Conservation (phyloP, 768 basidiomycete species). For the Leccinum variicolor region DNA sequence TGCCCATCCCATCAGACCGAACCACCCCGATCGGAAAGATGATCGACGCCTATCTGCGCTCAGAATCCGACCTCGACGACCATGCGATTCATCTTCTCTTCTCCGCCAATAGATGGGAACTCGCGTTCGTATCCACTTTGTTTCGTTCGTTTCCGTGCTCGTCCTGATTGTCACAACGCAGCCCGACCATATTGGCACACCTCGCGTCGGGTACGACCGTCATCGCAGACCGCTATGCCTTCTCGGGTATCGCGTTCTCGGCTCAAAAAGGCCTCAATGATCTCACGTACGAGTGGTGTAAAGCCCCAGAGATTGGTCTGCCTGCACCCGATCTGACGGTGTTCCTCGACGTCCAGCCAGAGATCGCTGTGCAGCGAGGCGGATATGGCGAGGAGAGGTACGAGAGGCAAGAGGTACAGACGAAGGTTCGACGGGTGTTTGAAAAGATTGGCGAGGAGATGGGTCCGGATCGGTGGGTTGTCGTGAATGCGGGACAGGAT, state of each 20-base stretch:
- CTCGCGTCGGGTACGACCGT: conserved; percentile 66
- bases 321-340: conserved; percentile 86
- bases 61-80: conserved; percentile 85
- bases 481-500: conserved; percentile 55
- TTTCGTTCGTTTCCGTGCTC: background rate
- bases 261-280: conserved; percentile 45
- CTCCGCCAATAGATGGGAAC: conserved; percentile 96
- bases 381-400: conserved; percentile 89
- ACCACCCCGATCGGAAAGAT: conserved; percentile 88
- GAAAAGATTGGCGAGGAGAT: conserved; percentile 54
- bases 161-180: conserved; percentile 18
- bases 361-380: conserved; percentile 61
- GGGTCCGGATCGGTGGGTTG: conserved; percentile 45
- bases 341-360: conserved; percentile 81
- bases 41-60: conserved; percentile 90
- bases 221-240: conserved; percentile 92
- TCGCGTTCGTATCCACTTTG: conserved; percentile 52
- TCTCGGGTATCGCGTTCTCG: conserved; percentile 93
- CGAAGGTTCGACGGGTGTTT: conserved; percentile 59
- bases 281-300: conserved; percentile 80
- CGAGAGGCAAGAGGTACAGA: conserved; percentile 76
- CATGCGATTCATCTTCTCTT: conserved; percentile 91
- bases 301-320: conserved; percentile 79
- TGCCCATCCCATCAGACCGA: conserved; percentile 54
- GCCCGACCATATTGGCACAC: conserved; percentile 57